phyloP scores from a whole-genome alignment of 164 flowering plant genomes.

The Dillenia turbinata region DNA sequence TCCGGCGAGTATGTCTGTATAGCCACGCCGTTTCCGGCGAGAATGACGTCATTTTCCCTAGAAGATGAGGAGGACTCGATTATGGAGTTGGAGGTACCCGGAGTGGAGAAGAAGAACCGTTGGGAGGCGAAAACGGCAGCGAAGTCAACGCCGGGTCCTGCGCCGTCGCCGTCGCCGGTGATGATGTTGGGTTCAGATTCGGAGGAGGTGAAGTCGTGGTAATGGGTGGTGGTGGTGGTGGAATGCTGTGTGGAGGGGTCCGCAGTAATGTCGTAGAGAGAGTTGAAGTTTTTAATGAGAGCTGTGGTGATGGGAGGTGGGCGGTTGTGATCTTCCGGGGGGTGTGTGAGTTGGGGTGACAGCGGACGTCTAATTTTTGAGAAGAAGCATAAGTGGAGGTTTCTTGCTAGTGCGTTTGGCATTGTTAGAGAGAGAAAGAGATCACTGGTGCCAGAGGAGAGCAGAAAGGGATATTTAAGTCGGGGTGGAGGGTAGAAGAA shows the following conservation, averaged over 20 bases:
- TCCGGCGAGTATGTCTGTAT: slow-evolving; percentile 44
- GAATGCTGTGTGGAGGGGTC: slow-evolving; percentile 5
- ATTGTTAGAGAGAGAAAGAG: slow-evolving; percentile 8
- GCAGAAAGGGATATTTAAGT: neutral
- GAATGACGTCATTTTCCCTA: slow-evolving; percentile 4
- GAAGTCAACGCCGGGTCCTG: slow-evolving; percentile 3
- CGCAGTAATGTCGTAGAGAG: slow-evolving; percentile 29
- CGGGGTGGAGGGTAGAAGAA: neutral
- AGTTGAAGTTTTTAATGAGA: slow-evolving; percentile 35
- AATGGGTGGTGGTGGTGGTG: slow-evolving; percentile 6
- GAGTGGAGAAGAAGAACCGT: slow-evolving; percentile 70
- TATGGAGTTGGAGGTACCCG: slow-evolving; percentile 68
- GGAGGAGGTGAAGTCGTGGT: slow-evolving; percentile 6
- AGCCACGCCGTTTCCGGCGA: slow-evolving; percentile 29
- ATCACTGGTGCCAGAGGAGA: neutral
- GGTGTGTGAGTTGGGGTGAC: slow-evolving; percentile 9
- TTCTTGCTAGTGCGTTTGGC: slow-evolving; percentile 26
- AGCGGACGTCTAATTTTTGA: slow-evolving; percentile 29
- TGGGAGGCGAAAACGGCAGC: slow-evolving; percentile 49
- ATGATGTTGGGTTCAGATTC: slow-evolving; percentile 10
- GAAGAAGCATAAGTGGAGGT: slow-evolving; percentile 38
- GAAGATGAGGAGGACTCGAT: slow-evolving; percentile 18
- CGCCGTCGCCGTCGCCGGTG: slow-evolving; percentile 24
- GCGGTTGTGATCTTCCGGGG: slow-evolving; percentile 13
- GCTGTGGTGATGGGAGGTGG: slow-evolving; percentile 8